A percentile compares a stretch with the other conserved stretches of the same genome.
Conservation (phyloP, 495 filamentous ascomycete species). For the Xylaria palmicola region DNA sequence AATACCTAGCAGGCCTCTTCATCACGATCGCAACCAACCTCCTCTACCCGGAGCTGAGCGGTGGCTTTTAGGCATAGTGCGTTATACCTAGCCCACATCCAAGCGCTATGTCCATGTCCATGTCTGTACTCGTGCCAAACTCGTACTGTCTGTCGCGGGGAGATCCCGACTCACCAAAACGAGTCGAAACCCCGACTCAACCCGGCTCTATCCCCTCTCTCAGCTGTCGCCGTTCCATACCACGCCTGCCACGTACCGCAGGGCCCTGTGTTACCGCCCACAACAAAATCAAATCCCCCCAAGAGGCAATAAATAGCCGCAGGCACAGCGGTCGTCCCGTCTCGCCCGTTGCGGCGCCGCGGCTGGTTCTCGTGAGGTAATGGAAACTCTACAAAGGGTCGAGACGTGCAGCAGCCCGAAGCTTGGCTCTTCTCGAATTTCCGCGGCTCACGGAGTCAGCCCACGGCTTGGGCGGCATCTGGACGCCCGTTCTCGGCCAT, state of each 20-base stretch:
- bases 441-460: constrained; percentile 15
- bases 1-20: not conserved
- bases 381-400: not conserved
- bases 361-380: constrained; percentile 9
- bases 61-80: too few species aligned
- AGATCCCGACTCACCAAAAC: not conserved
- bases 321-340: not conserved
- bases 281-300: not conserved
- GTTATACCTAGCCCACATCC: too few species aligned
- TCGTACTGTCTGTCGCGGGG: too few species aligned
- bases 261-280: not conserved
- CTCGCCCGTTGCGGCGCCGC: not conserved
- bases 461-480: constrained; percentile 7
- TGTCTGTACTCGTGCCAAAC: too few species aligned
- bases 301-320: too few species aligned
- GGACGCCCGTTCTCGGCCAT: constrained; percentile 9
- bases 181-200: not conserved
- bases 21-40: too few species aligned
- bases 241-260: not conserved
- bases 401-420: constrained; percentile 6
- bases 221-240: not conserved
- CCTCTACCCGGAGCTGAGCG: too few species aligned
- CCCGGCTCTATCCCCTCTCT: too few species aligned
- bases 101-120: too few species aligned
- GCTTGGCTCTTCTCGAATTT: constrained; percentile 3